Conservation (phyloP, 192 early-diverging fungal species). For the Entomortierella lignicola region DNA sequence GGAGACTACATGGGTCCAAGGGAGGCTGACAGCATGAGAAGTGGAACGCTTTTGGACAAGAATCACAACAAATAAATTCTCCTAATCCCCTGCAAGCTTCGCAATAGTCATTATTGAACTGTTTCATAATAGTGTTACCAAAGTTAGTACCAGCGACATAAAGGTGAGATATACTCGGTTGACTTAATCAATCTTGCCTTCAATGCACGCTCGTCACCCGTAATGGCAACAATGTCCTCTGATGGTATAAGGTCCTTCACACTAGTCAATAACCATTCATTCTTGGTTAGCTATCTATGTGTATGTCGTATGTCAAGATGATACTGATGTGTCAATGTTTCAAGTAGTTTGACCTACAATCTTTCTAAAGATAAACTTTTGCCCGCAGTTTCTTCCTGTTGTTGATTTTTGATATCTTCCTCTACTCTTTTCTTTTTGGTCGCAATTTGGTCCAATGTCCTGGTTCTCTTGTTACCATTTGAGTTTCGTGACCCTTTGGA, state of each 20-base stretch:
- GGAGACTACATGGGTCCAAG: constrained; percentile 34
- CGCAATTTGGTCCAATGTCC: constrained; percentile 6
- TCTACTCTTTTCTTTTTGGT: constrained; percentile 24
- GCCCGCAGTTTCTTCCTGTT: background rate
- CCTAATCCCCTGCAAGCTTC: constrained; percentile 47
- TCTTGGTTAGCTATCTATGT: too few relatives aligned
- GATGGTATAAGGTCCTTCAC: background rate
- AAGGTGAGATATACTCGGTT: background rate
- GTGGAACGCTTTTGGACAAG: constrained; percentile 56
- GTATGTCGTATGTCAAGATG: too few relatives aligned
- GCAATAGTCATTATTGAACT: constrained; percentile 54
- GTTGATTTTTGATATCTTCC: constrained; percentile 3
- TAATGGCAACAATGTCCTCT: constrained; percentile 5
- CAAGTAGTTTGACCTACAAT: background rate
- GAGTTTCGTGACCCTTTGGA: constrained; percentile 5
- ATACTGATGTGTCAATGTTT: background rate
- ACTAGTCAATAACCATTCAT: too few relatives aligned
- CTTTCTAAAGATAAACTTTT: constrained; percentile 9
- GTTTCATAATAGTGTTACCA: background rate
- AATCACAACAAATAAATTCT: constrained; percentile 56
- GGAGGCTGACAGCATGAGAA: constrained; percentile 55
- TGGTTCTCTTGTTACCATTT: constrained; percentile 19
- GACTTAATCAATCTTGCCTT: constrained; percentile 7
- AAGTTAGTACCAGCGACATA: background rate
- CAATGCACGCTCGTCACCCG: constrained; percentile 23